Evolutionary conservation across 2,329 filamentous ascomycete genomes (phyloP), one percentile per base, ranked within the genome.

Genomic region (Beauveria rudraprayagi): DNA sequence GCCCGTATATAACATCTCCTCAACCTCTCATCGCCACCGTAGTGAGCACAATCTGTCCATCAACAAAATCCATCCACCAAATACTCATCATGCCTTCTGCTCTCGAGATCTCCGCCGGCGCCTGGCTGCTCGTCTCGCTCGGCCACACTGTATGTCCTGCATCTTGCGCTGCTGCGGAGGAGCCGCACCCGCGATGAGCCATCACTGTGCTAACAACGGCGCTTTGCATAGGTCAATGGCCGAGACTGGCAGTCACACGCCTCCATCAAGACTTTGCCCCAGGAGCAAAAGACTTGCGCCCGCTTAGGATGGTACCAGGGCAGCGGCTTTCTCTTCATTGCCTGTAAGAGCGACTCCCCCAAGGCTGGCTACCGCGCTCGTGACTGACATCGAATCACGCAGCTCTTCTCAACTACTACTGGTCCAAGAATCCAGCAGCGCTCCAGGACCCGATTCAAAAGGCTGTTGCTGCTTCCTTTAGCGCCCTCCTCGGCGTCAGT

Each of bases 401-500:
- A 61, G 59, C 52, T 19, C 53, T 61, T 11, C 44, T 61, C 43
- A 61, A 61, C 53, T 61, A 61, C 47, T 56, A 56, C 46, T 61
- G 59, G 59, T 56, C 59, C 52, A 61, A 56, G 53, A 61, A 61
- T 53, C 59, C 59, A 1, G 30, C 30, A 6, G 44, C 51, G 16
- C 59, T 61, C 16, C 44, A 56, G 52, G 52, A 61, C 34, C 59
- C 59, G 7, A 56, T 61, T 24, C 59, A 61, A 37, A 56, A 56
- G 53, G 51, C 59, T 6, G 17, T 61, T 19, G 59, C 52, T 37
- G 59, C 44, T 6, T 11, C 56, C 9, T 34, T 61, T 17, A 40
- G 44, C 22, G 44, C 44, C 34, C 56, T 61, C 10, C 22, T 61
- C 8, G 52, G 59, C 3, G 37, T 37, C 37, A 56, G 52, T 34